Evolutionary conservation across 1,284 basidiomycete species (phyloP), one percentile per base, ranked within the genome.

Genomic region (Cerrena zonata): DNA sequence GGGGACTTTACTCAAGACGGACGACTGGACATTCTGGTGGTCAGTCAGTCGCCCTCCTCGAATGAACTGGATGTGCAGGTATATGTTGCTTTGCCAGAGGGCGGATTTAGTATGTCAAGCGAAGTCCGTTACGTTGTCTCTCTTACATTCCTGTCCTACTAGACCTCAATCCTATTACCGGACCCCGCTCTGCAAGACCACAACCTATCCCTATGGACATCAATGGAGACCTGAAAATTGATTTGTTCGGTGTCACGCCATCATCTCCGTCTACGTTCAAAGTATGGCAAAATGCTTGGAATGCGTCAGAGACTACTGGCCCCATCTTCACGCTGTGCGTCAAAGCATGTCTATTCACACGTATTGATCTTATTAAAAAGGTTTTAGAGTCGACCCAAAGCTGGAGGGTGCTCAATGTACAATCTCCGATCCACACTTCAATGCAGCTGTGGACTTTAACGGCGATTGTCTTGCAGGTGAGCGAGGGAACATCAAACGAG

Each of bases 1-100:
- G 90, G 89, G 19, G 95, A 99, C 69, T 94, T 89, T 64, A 90
- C 94, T 25, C 89, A 93, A 63, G 88, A 94, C 55, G 95, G 95
- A 10, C 84, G 82, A 60, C 76, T 97, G 4, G 95, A 98, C 68
- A 64, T 97, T 3, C 79, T 98, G 4, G 79, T 97, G 48, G 94
- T 97, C 89, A 79, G 82, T 46, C 73, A 80, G 57, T 76, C 69
- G 56, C 65, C 63, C 48, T 74, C 62, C 50, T 74, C 60, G 50
- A 73, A 60, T 58, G 78, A 77, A 53, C 67, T 89, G 24, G 79
- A 83, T 26, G 76, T 94, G 69, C 72, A 71, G 12, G 66, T 95
- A 13, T 91, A 91, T 64, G 70, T 81, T 50, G 85, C 81, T 27
- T 71, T 73, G 34, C 69, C 78, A 1, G 69, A 71, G 19, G 86